Percentiles rank a stretch among this genome's conserved stretches.
Evolutionary conservation across 345 rosid species (phyloP).

Genomic region (Lepidium aucheri): DNA sequence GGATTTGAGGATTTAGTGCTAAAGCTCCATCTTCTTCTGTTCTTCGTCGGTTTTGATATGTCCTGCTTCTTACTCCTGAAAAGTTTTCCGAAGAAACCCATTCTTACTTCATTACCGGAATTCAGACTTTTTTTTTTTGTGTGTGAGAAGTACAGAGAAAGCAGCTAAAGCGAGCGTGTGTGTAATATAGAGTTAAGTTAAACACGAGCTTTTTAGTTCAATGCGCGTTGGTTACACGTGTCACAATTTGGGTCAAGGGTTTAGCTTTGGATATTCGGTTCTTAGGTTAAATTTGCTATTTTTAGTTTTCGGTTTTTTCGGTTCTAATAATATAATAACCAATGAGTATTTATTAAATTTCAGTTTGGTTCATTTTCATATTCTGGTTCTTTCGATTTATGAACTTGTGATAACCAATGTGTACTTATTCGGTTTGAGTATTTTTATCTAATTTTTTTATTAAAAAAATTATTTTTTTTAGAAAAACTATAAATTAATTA

Average conservation of each 20-base stretch:
- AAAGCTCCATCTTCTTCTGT: slow-evolving; percentile 59
- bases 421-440: no score
- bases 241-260: background rate
- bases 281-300: no score
- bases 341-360: no score
- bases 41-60: slow-evolving; percentile 23
- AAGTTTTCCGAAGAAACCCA: slow-evolving; percentile 78
- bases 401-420: no score
- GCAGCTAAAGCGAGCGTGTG: background rate
- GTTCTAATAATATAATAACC: no score
- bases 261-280: no score
- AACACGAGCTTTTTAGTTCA: background rate
- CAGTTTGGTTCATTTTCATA: no score
- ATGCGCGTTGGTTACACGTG: slow-evolving; percentile 19
- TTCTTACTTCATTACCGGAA: slow-evolving; percentile 29
- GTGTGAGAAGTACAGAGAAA: background rate
- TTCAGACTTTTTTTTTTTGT: background rate
- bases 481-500: no score
- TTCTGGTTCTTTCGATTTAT: no score
- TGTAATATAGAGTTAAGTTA: slow-evolving; percentile 3
- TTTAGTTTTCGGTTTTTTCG: no score
- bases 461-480: no score
- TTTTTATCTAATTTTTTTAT: no score
- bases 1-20: slow-evolving; percentile 42
- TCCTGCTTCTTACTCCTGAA: slow-evolving; percentile 46